Evolutionary conservation across 1,139 yeast species (phyloP).

Genomic region (Groenewaldozyma auringiensis): DNA sequence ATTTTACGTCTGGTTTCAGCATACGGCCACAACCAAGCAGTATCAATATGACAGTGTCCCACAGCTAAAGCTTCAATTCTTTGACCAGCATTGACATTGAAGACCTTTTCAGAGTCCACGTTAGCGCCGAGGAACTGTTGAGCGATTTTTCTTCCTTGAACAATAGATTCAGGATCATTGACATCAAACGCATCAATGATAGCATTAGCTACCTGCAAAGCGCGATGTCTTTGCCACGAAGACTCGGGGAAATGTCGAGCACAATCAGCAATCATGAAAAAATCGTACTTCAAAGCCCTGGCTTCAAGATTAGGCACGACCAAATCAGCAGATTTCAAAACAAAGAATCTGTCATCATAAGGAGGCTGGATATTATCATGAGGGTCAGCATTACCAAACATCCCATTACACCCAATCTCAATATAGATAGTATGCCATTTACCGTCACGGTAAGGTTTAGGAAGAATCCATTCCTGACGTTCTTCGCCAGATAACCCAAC

Average conservation of each 20-base stretch:
- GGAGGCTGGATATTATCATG: conserved; percentile 50
- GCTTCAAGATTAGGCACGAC: conserved; percentile 85
- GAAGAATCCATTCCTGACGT: conserved; percentile 70
- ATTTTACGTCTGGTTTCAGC: conserved; percentile 88
- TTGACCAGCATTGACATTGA: conserved; percentile 26
- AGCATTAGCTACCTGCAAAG: conserved; percentile 65
- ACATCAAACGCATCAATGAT: conserved; percentile 76
- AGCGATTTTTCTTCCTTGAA: conserved; percentile 62
- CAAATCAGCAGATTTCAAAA: conserved; percentile 61
- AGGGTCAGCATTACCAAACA: conserved; percentile 63
- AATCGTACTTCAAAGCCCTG: conserved; percentile 67
- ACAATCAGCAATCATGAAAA: conserved; percentile 81
- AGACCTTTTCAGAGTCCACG: conserved; percentile 58
- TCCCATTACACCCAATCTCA: conserved; percentile 90
- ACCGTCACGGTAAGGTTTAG: conserved; percentile 44
- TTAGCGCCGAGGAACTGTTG: conserved; percentile 53
- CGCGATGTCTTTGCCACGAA: conserved; percentile 75
- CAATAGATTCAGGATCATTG: conserved; percentile 36
- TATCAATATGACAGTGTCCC: conserved; percentile 94
- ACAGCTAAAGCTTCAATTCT: conserved; percentile 53
- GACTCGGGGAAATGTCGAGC: conserved; percentile 72
- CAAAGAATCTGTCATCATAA: conserved; percentile 58
- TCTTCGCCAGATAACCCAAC: conserved; percentile 87
- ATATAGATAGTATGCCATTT: conserved; percentile 53
- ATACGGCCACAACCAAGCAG: conserved; percentile 97